A percentile compares a stretch with the other conserved stretches of the same genome.
Evolutionary conservation across 2,329 filamentous ascomycete genomes (phyloP).

Genomic region (Blastomyces silverae): DNA sequence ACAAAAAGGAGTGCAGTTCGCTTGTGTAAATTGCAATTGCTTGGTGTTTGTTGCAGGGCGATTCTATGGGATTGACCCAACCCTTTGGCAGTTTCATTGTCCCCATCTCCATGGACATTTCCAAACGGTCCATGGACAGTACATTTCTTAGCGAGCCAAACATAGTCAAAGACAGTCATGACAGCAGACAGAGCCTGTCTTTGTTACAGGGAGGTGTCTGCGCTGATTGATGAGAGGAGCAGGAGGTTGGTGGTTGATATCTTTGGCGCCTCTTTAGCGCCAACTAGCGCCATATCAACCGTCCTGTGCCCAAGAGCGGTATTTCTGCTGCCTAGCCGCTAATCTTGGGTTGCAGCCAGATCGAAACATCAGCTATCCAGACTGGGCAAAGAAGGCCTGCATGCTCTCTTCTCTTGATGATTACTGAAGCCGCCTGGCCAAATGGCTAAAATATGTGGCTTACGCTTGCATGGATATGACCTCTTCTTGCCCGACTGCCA

Average conservation of each 20-base stretch:
- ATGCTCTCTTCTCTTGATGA: neutral
- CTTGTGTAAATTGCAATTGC: neutral
- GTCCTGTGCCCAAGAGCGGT: neutral
- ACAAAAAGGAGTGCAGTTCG: neutral
- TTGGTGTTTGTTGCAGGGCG: neutral
- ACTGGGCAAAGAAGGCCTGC: too few species aligned
- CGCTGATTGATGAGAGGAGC: too few species aligned
- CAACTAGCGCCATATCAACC: neutral
- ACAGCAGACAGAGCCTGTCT: too few species aligned
- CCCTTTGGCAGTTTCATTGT: too few species aligned
- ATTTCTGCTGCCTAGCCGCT: constrained; percentile 1
- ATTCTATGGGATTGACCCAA: neutral
- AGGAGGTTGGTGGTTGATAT: too few species aligned
- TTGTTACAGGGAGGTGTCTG: neutral
- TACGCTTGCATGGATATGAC: neutral
- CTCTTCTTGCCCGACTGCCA: neutral
- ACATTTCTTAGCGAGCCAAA: too few species aligned
- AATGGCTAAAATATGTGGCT: neutral
- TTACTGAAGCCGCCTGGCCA: neutral
- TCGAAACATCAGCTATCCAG: neutral
- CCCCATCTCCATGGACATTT: too few species aligned
- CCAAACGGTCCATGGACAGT: too few species aligned
- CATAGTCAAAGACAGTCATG: too few species aligned
- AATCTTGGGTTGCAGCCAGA: neutral
- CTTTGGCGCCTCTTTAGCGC: neutral